phyloP scores from a whole-genome alignment of 2,329 filamentous ascomycete genomes.

The Monilinia polystroma region DNA sequence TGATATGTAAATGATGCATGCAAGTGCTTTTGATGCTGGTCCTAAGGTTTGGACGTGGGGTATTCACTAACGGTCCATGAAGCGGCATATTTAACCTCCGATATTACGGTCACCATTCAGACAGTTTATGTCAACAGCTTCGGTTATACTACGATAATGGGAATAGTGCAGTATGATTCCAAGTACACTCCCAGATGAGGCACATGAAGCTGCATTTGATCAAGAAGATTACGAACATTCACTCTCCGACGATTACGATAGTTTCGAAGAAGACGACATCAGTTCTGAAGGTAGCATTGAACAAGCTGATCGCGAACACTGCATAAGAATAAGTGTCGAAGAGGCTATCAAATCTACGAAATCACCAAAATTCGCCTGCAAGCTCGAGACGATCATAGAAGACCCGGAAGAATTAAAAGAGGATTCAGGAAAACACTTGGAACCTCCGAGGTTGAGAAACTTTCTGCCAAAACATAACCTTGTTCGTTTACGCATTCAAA shows the following conservation, averaged over 20 bases:
- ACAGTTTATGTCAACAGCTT: not conserved
- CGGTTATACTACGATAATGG: slow-evolving; percentile 15
- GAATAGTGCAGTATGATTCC: slow-evolving; percentile 1
- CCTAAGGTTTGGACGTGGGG: slow-evolving; percentile 10
- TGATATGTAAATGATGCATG: not conserved
- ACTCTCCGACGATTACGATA: slow-evolving; percentile 1
- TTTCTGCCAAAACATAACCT: not conserved
- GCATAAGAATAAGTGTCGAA: not conserved
- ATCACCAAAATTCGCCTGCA: not conserved
- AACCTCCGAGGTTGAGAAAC: not conserved
- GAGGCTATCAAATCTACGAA: not conserved
- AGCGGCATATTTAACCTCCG: slow-evolving; percentile 4
- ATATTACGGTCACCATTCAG: slow-evolving; percentile 14
- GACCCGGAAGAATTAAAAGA: not conserved
- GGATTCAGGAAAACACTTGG: slow-evolving; percentile 4
- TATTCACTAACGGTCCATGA: not conserved
- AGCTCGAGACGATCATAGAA: slow-evolving; percentile 6
- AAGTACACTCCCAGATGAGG: not conserved
- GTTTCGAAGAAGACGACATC: not conserved
- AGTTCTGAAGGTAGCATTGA: not conserved
- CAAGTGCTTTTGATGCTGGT: no score
- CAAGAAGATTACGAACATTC: slow-evolving; percentile 11
- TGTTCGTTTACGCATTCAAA: not conserved
- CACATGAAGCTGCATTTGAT: slow-evolving; percentile 10
- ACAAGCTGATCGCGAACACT: not conserved